A percentile compares a stretch with the other conserved stretches of the same genome.
phyloP scores from a whole-genome alignment of 1,284 basidiomycete species.

The Hemileia vastatrix region DNA sequence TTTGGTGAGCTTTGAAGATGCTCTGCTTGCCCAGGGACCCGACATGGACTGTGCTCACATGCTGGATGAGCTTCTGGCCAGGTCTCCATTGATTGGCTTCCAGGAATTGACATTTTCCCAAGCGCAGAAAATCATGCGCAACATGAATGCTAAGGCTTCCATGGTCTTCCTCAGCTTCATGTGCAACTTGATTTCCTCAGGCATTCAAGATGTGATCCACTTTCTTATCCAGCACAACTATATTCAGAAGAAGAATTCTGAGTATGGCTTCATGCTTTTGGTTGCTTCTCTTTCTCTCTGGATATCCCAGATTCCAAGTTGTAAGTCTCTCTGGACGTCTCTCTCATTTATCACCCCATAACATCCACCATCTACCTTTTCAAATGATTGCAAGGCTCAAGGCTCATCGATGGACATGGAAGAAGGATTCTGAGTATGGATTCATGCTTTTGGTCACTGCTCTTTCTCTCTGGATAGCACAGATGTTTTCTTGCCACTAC shows the following conservation, averaged over 20 bases:
- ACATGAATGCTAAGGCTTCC: too few species aligned
- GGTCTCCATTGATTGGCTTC: slow-evolving; percentile 85
- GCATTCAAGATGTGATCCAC: slow-evolving; percentile 42
- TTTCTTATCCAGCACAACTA: slow-evolving; percentile 44
- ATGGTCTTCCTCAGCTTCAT: slow-evolving; percentile 44
- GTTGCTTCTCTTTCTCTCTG: too few species aligned
- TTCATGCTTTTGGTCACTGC: slow-evolving; percentile 18
- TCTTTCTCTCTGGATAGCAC: slow-evolving; percentile 13
- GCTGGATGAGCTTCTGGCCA: slow-evolving; percentile 61
- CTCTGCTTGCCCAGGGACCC: slow-evolving; percentile 72
- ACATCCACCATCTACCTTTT: too few species aligned
- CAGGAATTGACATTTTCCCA: slow-evolving; percentile 82
- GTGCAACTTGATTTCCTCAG: slow-evolving; percentile 44
- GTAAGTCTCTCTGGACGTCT: too few species aligned
- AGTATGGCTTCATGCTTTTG: too few species aligned
- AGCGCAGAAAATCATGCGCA: too few species aligned
- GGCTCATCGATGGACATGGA: slow-evolving; percentile 13
- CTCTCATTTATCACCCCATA: too few species aligned
- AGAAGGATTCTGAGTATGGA: slow-evolving; percentile 8
- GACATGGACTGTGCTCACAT: slow-evolving; percentile 66
- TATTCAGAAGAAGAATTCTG: slow-evolving; percentile 41
- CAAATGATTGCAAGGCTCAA: slow-evolving; percentile 6
- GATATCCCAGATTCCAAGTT: too few species aligned
- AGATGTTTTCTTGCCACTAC: slow-evolving; percentile 49
- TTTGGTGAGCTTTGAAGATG: slow-evolving; percentile 48